Evolutionary conservation across 768 basidiomycete species (phyloP), one percentile per base, ranked within the genome.

Genomic region (Heimioporus sp.): DNA sequence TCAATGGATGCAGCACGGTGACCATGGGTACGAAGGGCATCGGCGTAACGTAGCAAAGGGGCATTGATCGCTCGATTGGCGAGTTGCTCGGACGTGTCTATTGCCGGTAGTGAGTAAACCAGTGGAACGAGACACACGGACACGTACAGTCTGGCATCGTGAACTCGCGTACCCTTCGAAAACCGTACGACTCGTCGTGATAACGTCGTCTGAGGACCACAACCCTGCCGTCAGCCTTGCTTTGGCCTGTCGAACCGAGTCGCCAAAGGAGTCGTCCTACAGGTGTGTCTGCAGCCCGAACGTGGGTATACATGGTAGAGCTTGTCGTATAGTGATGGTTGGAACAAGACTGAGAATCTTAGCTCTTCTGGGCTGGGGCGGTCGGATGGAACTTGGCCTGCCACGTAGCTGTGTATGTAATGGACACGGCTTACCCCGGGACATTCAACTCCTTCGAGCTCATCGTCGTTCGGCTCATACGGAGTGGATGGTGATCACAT

Each of bases 1-100:
- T 97, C 93, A 38, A 96, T 88, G 39, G 80, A 77, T 0, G 92
- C 91, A 4, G 91, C 90, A 30, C 90, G 82, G 62, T 93, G 92
- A 0, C 87, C 89, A 57, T 92, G 89, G 0, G 77, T 85, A n/a
- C 92, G 80, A 59, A 96, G 79, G 2, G 88, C 86, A 65, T 96
- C 94, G 11, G 93, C 90, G 64, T 93, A 95, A 32, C 94, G 87
- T 40, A 95, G 72, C 16, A 97, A 73, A 4, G 90, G 74, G 0
- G 92, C 91, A 59, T 95, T 93, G 4, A 66, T 64, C 13, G 76
- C 76, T 10, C 93, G 80, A 67, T 90, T 90, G 46, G 74, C 64
- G 13, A 92, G 75, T 59, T 91, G 88, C 0, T 73, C 72, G 1
- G 77, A 65, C 3, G 82, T 87, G 63, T 90, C 88, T 90, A 49